Evolutionary conservation across 805 yeast genomes (phyloP), one percentile per base, ranked within the genome.

Genomic region (Candida maris): DNA sequence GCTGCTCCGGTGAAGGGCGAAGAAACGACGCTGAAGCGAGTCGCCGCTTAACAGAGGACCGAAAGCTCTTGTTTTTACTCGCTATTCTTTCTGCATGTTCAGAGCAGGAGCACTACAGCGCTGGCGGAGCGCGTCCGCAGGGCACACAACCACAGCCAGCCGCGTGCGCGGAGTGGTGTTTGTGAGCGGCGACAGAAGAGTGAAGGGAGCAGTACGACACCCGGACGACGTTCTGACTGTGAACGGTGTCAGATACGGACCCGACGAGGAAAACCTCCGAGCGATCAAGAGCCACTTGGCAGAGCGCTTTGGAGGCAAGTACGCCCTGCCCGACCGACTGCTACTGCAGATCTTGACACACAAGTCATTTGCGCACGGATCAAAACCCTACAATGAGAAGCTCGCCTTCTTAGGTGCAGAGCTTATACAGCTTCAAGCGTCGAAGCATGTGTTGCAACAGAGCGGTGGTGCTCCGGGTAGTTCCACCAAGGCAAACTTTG

Each of bases 351-450:
- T 85, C 27, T 66, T 89, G 51, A 89, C 97, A 5, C 97, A 91
- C 65, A 91, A 91, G 65, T 85, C 96, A 16, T 91, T 88, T 69
- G 95, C 94, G 4, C 94, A 86, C 63, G 97, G 96, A 7, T 68
- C 75, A 44, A 78, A 81, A 51, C 96, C 97, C 6, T 86, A 85
- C 64, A 91, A 89, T 64, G 96, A 88, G 57, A 84, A 82, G 59
- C 68, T 91, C 50, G 70, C 86, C 14, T 73, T 81, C 29, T 65
- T 86, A 57, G 97, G 94, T 13, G 56, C 72, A 24, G 81, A 80
- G 53, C 63, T 79, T 49, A 59, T 82, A 45, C 78, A 77, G 54
- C 65, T 71, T 34, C 57, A 52, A 37, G 60, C 70, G 27, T 68
- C 77, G 22, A 72, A 74, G 49, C 55, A 55, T 40, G 73, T 69